Evolutionary conservation across 2,329 filamentous ascomycete genomes (phyloP).

Genomic region (Fusarium transvaalense): DNA sequence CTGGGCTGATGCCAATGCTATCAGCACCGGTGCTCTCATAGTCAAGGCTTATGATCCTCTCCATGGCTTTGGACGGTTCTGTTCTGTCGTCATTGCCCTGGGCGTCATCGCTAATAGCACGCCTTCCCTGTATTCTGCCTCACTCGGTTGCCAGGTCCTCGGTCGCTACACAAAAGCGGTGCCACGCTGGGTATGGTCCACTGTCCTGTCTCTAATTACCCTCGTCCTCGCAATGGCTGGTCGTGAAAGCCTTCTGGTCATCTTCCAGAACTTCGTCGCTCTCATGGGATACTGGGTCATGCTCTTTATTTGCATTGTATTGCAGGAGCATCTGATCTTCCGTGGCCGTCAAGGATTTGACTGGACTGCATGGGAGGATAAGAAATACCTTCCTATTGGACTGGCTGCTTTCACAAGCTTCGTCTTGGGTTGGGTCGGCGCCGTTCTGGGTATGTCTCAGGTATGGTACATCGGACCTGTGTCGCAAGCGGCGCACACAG

Average conservation of each 20-base stretch:
- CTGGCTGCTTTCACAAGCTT: conserved; percentile 60
- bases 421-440: conserved; percentile 61
- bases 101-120: conserved; percentile 68
- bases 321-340: conserved; percentile 60
- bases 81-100: conserved; percentile 67
- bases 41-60: conserved; percentile 67
- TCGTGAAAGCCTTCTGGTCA: conserved; percentile 65
- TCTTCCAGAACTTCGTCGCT: conserved; percentile 65
- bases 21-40: conserved; percentile 67
- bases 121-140: conserved; percentile 68
- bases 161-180: conserved; percentile 65
- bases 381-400: conserved; percentile 58
- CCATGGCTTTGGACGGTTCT: conserved; percentile 68
- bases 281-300: conserved; percentile 69
- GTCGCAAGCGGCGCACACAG: conserved; percentile 65
- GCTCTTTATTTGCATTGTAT: conserved; percentile 63
- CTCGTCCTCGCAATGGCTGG: conserved; percentile 68
- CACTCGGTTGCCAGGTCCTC: conserved; percentile 70
- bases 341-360: conserved; percentile 57
- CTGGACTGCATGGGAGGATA: conserved; percentile 61
- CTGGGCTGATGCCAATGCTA: conserved; percentile 65
- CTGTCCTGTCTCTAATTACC: conserved; percentile 66
- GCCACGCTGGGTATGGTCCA: conserved; percentile 66
- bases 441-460: conserved; percentile 69
- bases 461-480: conserved; percentile 71